Evolutionary conservation across 140 eudicot genomes (phyloP).

Genomic region (Bidens hawaiensis): DNA sequence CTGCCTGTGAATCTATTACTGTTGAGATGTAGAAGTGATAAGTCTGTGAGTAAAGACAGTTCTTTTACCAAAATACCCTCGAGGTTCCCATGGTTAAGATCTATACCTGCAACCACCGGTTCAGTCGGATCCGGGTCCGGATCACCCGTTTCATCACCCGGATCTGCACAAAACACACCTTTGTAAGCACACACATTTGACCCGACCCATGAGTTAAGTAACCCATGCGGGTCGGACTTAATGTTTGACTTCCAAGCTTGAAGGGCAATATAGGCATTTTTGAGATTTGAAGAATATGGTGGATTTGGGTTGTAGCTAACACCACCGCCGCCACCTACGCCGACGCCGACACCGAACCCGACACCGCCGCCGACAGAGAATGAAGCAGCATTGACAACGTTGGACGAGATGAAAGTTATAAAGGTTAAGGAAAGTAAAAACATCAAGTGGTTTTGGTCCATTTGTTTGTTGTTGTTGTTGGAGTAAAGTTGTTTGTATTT

Average conservation of each 20-base stretch:
- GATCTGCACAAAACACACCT: slow-evolving; percentile 78
- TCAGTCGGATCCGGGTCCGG: too few species aligned
- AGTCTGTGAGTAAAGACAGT: slow-evolving; percentile 57
- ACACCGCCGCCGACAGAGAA: slow-evolving; percentile 65
- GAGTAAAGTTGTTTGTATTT: slow-evolving; percentile 41
- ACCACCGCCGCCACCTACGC: slow-evolving; percentile 37
- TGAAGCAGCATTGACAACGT: slow-evolving; percentile 39
- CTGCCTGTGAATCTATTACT: slow-evolving; percentile 74
- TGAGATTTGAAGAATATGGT: slow-evolving; percentile 30
- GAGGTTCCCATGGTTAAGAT: slow-evolving; percentile 87
- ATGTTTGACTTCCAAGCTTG: slow-evolving; percentile 93
- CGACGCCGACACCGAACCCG: slow-evolving; percentile 45
- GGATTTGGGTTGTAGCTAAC: slow-evolving; percentile 34
- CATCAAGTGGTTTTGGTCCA: slow-evolving; percentile 31
- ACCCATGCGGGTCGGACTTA: slow-evolving; percentile 66
- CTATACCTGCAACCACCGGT: slow-evolving; percentile 67
- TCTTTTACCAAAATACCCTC: slow-evolving; percentile 63
- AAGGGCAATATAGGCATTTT: slow-evolving; percentile 65
- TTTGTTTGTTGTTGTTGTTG: slow-evolving; percentile 28
- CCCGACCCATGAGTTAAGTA: slow-evolving; percentile 72
- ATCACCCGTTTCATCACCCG: slow-evolving; percentile 41
- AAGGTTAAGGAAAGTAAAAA: slow-evolving; percentile 11
- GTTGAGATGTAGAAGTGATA: slow-evolving; percentile 77
- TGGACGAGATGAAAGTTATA: slow-evolving; percentile 3
- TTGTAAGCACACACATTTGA: slow-evolving; percentile 74